phyloP scores from a whole-genome alignment of 352 stramenopile genomes.

The Chrysophaeum taylorii region DNA sequence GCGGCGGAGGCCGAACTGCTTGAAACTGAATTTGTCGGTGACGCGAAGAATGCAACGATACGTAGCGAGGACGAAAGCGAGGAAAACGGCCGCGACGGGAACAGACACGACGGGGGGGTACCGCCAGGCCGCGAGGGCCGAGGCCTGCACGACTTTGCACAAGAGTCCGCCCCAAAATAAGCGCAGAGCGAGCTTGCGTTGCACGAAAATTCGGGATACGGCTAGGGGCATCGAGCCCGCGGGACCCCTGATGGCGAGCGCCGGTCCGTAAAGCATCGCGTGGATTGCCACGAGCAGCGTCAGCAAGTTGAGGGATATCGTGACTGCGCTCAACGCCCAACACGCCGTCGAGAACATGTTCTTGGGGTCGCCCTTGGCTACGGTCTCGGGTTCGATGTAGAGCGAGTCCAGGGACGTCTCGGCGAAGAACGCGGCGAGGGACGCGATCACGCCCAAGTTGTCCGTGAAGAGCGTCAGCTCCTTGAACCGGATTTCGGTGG shows the following conservation, averaged over 20 bases:
- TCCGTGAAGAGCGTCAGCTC: not conserved
- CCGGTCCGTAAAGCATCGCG: not conserved
- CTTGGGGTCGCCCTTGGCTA: not conserved
- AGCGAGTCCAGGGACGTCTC: conserved; percentile 2
- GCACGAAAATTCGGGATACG: not conserved
- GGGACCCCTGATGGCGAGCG: not conserved
- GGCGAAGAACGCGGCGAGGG: not conserved
- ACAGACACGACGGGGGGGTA: not conserved
- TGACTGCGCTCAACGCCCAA: not conserved
- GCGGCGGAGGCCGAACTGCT: not conserved
- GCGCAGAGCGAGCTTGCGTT: not conserved
- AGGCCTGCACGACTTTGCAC: conserved; percentile 1
- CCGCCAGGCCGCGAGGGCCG: conserved; percentile 2
- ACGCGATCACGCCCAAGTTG: not conserved
- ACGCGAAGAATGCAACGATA: not conserved
- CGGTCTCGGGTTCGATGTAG: conserved; percentile 10
- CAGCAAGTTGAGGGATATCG: conserved; percentile 3
- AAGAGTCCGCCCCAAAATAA: not conserved
- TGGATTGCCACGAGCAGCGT: conserved; percentile 2
- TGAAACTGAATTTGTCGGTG: not conserved
- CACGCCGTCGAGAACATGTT: not conserved
- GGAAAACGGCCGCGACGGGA: not conserved
- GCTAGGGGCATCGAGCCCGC: not conserved
- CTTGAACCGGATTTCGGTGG: conserved; percentile 6
- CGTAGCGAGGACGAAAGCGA: not conserved